Percentiles rank a stretch among this genome's conserved stretches.
phyloP scores from a whole-genome alignment of 2,329 filamentous ascomycete species.

The Xylaria sp. region DNA sequence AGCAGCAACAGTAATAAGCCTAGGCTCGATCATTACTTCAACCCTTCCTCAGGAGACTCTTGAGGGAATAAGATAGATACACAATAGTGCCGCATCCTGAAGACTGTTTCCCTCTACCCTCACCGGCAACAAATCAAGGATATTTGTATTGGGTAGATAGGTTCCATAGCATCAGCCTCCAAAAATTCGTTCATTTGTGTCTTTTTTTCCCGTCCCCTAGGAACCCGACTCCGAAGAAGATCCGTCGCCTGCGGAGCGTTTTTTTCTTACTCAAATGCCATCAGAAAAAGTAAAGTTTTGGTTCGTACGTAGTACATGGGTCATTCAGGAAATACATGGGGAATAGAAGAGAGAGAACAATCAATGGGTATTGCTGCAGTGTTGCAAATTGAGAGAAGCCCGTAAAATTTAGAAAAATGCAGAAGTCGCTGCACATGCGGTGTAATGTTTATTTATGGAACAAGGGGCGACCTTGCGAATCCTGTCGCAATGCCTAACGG shows the following conservation, averaged over 20 bases:
- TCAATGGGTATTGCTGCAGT: slow-evolving; percentile 44
- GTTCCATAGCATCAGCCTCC: slow-evolving; percentile 32
- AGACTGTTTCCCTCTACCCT: slow-evolving; percentile 13
- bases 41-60: slow-evolving; percentile 3
- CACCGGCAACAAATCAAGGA: slow-evolving; percentile 28
- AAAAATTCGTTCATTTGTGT: slow-evolving; percentile 38
- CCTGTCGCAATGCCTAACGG: slow-evolving; percentile 49
- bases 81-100: slow-evolving; percentile 23
- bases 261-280: slow-evolving; percentile 40
- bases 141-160: slow-evolving; percentile 34
- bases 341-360: slow-evolving; percentile 40
- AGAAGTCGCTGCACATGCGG: slow-evolving; percentile 42
- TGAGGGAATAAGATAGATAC: slow-evolving; percentile 31
- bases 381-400: slow-evolving; percentile 39
- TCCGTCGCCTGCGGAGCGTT: slow-evolving; percentile 41
- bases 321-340: slow-evolving; percentile 41
- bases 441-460: slow-evolving; percentile 34
- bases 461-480: slow-evolving; percentile 36
- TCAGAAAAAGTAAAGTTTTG: slow-evolving; percentile 37
- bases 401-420: slow-evolving; percentile 19
- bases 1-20: slow-evolving; percentile 21
- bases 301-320: slow-evolving; percentile 36
- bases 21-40: slow-evolving; percentile 23
- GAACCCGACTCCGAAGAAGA: slow-evolving; percentile 37
- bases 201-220: slow-evolving; percentile 17